A percentile compares a stretch with the other conserved stretches of the same genome.
phyloP scores from a whole-genome alignment of 1,284 basidiomycete species.

The Agroathelia rolfsii region DNA sequence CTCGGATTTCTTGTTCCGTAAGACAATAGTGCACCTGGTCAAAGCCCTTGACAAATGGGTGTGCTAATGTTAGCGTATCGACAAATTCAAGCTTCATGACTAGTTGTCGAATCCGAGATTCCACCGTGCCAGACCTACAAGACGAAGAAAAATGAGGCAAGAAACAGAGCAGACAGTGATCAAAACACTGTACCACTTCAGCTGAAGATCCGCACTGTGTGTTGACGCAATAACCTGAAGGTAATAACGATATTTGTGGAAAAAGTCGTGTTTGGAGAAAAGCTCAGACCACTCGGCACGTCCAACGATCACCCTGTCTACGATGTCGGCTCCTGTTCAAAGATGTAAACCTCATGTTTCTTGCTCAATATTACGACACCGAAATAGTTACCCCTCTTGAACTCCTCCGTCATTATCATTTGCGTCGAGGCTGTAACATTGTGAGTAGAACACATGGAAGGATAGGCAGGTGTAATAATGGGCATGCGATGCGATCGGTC shows the following conservation, averaged over 20 bases:
- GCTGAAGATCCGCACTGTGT: conserved; percentile 74
- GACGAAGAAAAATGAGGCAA: conserved; percentile 8
- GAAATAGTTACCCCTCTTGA: conserved; percentile 67
- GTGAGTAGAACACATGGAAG: conserved; percentile 99
- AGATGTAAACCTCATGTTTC: conserved; percentile 8
- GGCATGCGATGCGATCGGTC: conserved; percentile 97
- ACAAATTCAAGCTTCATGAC: conserved; percentile 97
- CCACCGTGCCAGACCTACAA: conserved; percentile 86
- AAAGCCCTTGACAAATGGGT: conserved; percentile 94
- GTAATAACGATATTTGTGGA: conserved; percentile 95
- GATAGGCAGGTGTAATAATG: conserved; percentile 99
- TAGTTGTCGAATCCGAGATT: conserved; percentile 90
- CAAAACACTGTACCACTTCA: conserved; percentile 73
- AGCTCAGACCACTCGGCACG: conserved; percentile 86
- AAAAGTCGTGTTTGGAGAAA: conserved; percentile 94
- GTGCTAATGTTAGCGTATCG: conserved; percentile 84
- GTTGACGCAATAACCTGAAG: conserved; percentile 96
- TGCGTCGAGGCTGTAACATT: conserved; percentile 95
- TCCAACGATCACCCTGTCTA: conserved; percentile 84
- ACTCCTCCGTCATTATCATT: conserved; percentile 94
- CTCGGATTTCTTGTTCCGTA: conserved; percentile 78
- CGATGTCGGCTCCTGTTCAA: conserved; percentile 82
- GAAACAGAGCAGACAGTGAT: conserved; percentile 6
- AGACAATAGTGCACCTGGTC: conserved; percentile 81
- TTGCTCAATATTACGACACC: conserved; percentile 4